Evolutionary conservation across 768 basidiomycete species (phyloP), one percentile per base, ranked within the genome.

Genomic region (Cyclocybe cylindracea): DNA sequence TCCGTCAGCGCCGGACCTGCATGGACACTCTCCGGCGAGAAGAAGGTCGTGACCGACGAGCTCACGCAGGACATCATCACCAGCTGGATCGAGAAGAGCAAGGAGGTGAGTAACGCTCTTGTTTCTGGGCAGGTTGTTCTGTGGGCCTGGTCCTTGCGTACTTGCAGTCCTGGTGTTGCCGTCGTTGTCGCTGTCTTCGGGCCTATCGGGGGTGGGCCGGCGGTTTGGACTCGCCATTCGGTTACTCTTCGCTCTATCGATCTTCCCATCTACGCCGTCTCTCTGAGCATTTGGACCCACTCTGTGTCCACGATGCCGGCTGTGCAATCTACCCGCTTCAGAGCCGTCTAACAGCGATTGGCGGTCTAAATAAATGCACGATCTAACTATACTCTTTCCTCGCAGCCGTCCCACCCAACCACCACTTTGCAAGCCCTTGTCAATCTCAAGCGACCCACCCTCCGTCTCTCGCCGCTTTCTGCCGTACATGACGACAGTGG

Each of bases 361-460:
- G 24, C 24, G 24, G 24, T 24, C 3, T 24, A 24, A 24, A 24
- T 24, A 24, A 24, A 24, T 24, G 4, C 24, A 24, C 24, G 5
- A 24, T 24, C 24, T 24, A 38, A 18, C 48, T n/a, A 18, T 39
- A 7, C 13, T 45, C n/a, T 38, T 16, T 39, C 33, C 42, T 46
- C 48, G 14, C 58, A 93, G 91, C 67, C 84, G 31, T 79, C 85
- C 8, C 88, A 93, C 61, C 85, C 94, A 0, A 96, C 94, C 0
- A 98, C 94, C 0, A 96, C 94, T 2, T 77, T 98, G 0, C 94
- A 97, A 71, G 94, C 94, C 0, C 79, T 95, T 33, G 94, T 97
- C 57, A 98, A 97, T 65, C 84, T 97, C 60, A 96, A 95, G 65
- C 83, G 94, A 4, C 94, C 94, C 1, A 86, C 91, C 1, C 78